These are phyloP conservation scores for Zygosaccharomyces lentus DNA, from an alignment of 805 yeast species.

Conservation along the genomic window DNA sequence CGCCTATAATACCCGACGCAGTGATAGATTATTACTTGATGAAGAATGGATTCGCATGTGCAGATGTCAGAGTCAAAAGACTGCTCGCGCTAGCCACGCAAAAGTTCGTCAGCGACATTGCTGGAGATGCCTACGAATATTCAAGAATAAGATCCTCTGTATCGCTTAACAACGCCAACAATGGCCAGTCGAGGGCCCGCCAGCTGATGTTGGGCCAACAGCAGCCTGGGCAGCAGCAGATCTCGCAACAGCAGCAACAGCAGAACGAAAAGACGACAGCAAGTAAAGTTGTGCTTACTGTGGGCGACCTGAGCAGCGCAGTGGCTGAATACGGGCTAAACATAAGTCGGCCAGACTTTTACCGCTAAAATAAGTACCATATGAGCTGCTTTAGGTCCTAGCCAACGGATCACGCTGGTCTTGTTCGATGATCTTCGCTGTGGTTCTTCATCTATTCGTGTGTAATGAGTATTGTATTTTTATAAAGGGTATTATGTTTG, in stretches of 20 bases:
- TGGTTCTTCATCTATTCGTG: conserved; percentile 4
- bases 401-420: background rate
- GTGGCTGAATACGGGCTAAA: conserved; percentile 89
- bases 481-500: conserved; percentile 2
- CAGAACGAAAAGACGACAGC: conserved; percentile 40
- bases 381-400: background rate
- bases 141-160: conserved; percentile 86
- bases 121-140: conserved; percentile 94
- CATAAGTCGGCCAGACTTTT: conserved; percentile 87
- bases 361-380: conserved; percentile 50
- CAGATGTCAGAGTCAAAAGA: conserved; percentile 74
- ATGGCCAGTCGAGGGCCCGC: conserved; percentile 81
- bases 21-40: conserved; percentile 89
- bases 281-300: conserved; percentile 81
- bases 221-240: conserved; percentile 41
- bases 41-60: conserved; percentile 77
- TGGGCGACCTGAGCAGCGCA: conserved; percentile 91
- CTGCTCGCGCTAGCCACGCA: conserved; percentile 92
- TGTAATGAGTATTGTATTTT: conserved; percentile 6
- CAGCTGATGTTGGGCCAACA: conserved; percentile 66
- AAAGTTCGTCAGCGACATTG: conserved; percentile 88
- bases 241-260: conserved; percentile 39
- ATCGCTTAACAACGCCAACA: conserved; percentile 78
- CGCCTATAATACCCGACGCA: conserved; percentile 95
- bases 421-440: background rate